Conservation (phyloP, 768 basidiomycete genomes). For the Atractiella rhizophila region DNA sequence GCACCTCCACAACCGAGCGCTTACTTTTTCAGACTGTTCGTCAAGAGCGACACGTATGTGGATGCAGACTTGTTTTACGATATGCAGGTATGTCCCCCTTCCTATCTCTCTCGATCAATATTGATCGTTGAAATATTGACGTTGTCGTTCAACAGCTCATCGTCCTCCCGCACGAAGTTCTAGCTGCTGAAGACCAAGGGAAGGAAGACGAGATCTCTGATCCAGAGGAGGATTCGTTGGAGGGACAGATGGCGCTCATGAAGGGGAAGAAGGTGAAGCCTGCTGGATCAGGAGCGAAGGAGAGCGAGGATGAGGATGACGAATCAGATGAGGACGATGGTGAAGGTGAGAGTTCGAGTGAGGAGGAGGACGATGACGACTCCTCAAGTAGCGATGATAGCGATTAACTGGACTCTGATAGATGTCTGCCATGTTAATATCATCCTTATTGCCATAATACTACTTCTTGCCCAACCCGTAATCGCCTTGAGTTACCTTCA, state of each 20-base stretch:
- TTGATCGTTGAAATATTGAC: slow-evolving; percentile 4
- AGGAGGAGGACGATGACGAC: slow-evolving; percentile 1
- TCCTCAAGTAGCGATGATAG: slow-evolving; percentile 7
- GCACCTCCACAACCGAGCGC: slow-evolving; percentile 59
- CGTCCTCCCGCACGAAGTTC: not conserved
- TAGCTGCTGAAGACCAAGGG: slow-evolving; percentile 30
- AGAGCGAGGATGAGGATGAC: not conserved
- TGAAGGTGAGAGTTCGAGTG: slow-evolving; percentile 1
- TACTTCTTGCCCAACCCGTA: too few relatives aligned
- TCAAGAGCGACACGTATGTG: slow-evolving; percentile 68
- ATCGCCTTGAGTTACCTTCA: too few relatives aligned
- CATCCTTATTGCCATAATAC: too few relatives aligned
- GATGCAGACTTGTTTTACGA: slow-evolving; percentile 49
- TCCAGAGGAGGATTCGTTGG: slow-evolving; percentile 83
- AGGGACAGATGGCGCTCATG: slow-evolving; percentile 95
- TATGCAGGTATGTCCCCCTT: slow-evolving; percentile 36
- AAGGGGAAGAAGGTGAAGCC: slow-evolving; percentile 57
- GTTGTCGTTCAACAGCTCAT: slow-evolving; percentile 29
- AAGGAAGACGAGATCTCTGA: slow-evolving; percentile 88
- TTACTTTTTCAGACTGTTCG: slow-evolving; percentile 66
- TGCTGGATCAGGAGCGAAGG: not conserved
- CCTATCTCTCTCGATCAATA: not conserved
- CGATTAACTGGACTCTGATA: too few relatives aligned
- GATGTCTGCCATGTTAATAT: too few relatives aligned
- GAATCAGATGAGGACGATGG: slow-evolving; percentile 1